Conservation (phyloP, 345 rosid genomes). For the Eucalyptus tenuipes region DNA sequence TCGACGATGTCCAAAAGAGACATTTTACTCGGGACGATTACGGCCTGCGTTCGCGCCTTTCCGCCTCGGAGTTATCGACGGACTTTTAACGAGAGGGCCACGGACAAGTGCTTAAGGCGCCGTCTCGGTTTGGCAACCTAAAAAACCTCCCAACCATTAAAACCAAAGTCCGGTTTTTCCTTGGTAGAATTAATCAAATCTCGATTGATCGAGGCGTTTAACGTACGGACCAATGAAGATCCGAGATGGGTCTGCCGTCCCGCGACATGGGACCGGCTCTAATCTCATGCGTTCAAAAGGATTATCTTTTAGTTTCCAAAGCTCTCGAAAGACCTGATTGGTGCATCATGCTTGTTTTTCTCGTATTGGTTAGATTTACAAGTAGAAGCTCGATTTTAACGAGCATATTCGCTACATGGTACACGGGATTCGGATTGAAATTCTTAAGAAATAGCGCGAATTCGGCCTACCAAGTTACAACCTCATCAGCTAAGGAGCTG, state of each 20-base stretch:
- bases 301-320: not conserved
- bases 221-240: not conserved
- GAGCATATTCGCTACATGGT: not conserved
- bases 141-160: not conserved
- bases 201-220: not conserved
- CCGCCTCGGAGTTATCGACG: not conserved
- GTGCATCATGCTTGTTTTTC: not conserved
- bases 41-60: not conserved
- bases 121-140: not conserved
- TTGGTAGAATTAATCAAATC: no score
- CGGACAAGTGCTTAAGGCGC: not conserved
- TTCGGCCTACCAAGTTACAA: not conserved
- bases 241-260: not conserved
- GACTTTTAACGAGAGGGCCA: not conserved
- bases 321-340: not conserved
- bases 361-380: not conserved
- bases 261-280: not conserved
- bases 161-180: not conserved
- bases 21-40: not conserved
- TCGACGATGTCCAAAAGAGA: not conserved
- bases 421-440: not conserved
- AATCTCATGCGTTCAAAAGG: not conserved
- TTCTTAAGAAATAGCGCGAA: not conserved
- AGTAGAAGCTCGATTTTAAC: not conserved
- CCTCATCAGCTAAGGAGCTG: not conserved